Evolutionary conservation across 2,329 filamentous ascomycete species (phyloP).

Genomic region (Lojkania enalia): DNA sequence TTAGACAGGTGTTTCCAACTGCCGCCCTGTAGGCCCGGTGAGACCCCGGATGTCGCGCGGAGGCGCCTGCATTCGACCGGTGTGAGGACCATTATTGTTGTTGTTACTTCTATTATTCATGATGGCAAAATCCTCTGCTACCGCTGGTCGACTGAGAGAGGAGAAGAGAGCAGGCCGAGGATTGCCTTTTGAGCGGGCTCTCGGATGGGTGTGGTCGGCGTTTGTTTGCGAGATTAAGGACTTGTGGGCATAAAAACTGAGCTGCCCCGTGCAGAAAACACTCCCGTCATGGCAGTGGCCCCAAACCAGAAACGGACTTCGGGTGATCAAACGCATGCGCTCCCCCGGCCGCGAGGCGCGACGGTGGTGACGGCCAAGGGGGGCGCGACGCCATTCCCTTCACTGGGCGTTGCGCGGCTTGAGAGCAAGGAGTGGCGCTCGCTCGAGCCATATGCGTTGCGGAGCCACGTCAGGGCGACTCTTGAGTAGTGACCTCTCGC

Average conservation of each 20-base stretch:
- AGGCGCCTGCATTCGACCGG: too few relatives aligned
- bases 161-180: too few relatives aligned
- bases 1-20: too few relatives aligned
- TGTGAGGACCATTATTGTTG: too few relatives aligned
- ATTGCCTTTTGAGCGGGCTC: too few relatives aligned
- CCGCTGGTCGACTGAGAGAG: too few relatives aligned
- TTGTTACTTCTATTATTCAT: too few relatives aligned
- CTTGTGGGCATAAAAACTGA: not conserved
- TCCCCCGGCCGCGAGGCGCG: constrained; percentile 5
- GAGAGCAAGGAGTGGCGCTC: not conserved
- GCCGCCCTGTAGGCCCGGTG: too few relatives aligned
- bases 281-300: not conserved
- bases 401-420: not conserved
- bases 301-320: constrained; percentile 4
- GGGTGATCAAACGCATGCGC: constrained; percentile 4
- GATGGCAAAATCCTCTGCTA: too few relatives aligned
- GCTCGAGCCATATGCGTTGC: not conserved
- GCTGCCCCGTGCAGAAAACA: not conserved
- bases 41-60: too few relatives aligned
- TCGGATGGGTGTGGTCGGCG: not conserved
- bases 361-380: not conserved
- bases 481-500: not conserved
- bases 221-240: not conserved
- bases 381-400: not conserved
- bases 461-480: constrained; percentile 8